Evolutionary conservation across 805 yeast species (phyloP).

Genomic region (Nakazawaea ambrosiae): DNA sequence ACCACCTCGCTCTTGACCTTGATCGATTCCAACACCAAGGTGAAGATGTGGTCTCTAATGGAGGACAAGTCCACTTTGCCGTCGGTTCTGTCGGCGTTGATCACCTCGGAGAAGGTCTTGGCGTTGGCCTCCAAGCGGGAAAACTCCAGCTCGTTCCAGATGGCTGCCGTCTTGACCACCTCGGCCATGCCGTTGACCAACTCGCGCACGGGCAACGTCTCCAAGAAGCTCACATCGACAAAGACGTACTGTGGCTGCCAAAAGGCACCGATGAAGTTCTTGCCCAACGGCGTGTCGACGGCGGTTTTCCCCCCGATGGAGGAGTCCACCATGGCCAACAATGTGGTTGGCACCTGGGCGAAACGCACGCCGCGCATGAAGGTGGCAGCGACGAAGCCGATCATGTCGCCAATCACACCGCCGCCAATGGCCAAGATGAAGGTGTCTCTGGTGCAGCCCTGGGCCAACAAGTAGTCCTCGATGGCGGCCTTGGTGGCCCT

Average conservation of each 20-base stretch:
- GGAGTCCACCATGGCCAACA: conserved; percentile 96
- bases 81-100: conserved; percentile 36
- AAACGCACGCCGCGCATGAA: conserved; percentile 97
- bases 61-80: conserved; percentile 54
- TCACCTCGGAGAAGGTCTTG: conserved; percentile 58
- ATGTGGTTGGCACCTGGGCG: conserved; percentile 88
- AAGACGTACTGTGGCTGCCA: conserved; percentile 92
- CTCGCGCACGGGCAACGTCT: conserved; percentile 86
- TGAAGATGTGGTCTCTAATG: conserved; percentile 67
- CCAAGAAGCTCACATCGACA: conserved; percentile 81
- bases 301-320: conserved; percentile 99
- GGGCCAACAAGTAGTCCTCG: conserved; percentile 75
- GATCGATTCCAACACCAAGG: conserved; percentile 79
- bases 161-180: conserved; percentile 95
- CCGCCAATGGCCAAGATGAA: conserved; percentile 94
- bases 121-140: conserved; percentile 76
- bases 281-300: conserved; percentile 92
- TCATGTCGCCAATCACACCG: conserved; percentile 98
- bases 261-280: conserved; percentile 93
- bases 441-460: conserved; percentile 95
- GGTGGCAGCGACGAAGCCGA: conserved; percentile 98
- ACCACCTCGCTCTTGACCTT: conserved; percentile 93
- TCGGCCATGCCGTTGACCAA: conserved; percentile 98
- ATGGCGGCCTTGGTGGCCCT: conserved; percentile 87
- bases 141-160: conserved; percentile 91